phyloP scores from a whole-genome alignment of 1,284 basidiomycete species.

The Apiotrichum siamense region DNA sequence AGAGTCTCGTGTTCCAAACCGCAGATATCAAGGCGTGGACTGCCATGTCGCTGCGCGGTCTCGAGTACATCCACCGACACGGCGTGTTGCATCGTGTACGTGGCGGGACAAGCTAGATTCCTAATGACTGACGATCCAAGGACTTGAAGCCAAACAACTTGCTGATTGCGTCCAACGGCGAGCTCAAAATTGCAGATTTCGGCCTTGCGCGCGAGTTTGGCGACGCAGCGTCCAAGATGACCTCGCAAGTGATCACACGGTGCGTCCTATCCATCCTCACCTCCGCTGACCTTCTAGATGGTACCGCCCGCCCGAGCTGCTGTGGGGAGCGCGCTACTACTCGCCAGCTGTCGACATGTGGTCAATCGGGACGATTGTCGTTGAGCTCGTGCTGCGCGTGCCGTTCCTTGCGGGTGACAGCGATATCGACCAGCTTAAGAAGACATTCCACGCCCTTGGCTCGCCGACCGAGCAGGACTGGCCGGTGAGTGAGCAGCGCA shows the following conservation, averaged over 20 bases:
- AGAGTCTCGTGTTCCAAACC: conserved; percentile 80
- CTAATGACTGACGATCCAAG: conserved; percentile 47
- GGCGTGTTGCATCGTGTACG: conserved; percentile 86
- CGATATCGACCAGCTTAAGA: conserved; percentile 93
- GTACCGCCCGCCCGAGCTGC: conserved; percentile 96
- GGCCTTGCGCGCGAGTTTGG: conserved; percentile 90
- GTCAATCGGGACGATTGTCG: conserved; percentile 98
- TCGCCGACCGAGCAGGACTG: conserved; percentile 94
- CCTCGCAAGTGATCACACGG: conserved; percentile 95
- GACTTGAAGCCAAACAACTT: conserved; percentile 99
- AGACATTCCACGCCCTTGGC: conserved; percentile 87
- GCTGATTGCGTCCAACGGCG: conserved; percentile 82
- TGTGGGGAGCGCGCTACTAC: conserved; percentile 93
- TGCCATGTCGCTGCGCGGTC: conserved; percentile 91
- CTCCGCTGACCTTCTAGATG: conserved; percentile 57
- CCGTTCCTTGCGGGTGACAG: conserved; percentile 93
- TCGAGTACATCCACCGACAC: conserved; percentile 95
- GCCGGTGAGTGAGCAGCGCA: conserved; percentile 59
- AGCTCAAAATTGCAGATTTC: conserved; percentile 97
- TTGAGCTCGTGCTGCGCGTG: conserved; percentile 72
- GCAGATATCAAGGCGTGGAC: conserved; percentile 99
- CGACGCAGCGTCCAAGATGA: conserved; percentile 84
- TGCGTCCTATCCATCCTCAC: conserved; percentile 39
- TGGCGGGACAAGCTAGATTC: conserved; percentile 2
- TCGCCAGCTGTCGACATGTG: conserved; percentile 98